phyloP scores from a whole-genome alignment of 345 rosid species.

The Brassica juncea region DNA sequence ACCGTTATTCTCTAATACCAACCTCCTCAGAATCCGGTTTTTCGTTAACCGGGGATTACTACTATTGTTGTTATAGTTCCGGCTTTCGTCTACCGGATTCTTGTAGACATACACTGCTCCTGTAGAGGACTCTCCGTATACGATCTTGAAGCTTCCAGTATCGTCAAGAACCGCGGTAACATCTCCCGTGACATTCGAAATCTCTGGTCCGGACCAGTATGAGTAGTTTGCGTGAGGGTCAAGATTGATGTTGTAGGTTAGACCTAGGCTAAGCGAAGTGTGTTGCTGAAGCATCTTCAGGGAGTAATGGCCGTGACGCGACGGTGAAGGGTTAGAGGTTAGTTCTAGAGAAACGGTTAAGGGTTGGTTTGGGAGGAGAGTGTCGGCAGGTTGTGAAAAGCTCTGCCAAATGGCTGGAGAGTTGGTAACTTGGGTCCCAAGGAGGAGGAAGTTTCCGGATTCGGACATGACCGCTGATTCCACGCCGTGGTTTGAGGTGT shows the following conservation, averaged over 20 bases:
- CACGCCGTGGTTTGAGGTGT: slow-evolving; percentile 62
- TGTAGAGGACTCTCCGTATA: slow-evolving; percentile 67
- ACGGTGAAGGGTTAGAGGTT: slow-evolving; percentile 53
- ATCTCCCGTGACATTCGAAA: slow-evolving; percentile 81
- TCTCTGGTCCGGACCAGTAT: slow-evolving; percentile 88
- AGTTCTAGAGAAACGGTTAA: slow-evolving; percentile 67
- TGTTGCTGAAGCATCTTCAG: slow-evolving; percentile 86
- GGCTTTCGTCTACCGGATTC: slow-evolving; percentile 57
- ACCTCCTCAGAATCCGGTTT: slow-evolving; percentile 49
- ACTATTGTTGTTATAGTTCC: slow-evolving; percentile 40
- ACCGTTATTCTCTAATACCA: slow-evolving; percentile 76
- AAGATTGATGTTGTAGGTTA: slow-evolving; percentile 59
- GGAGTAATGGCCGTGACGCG: slow-evolving; percentile 64
- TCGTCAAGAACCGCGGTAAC: slow-evolving; percentile 70
- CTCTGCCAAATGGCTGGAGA: slow-evolving; percentile 67
- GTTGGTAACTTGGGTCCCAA: slow-evolving; percentile 32
- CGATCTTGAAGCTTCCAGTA: slow-evolving; percentile 83
- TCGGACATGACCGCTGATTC: slow-evolving; percentile 63
- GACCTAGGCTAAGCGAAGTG: slow-evolving; percentile 77
- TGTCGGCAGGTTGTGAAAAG: slow-evolving; percentile 79
- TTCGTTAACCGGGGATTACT: slow-evolving; percentile 14
- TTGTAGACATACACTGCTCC: slow-evolving; percentile 84
- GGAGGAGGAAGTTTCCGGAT: slow-evolving; percentile 80
- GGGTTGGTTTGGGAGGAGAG: slow-evolving; percentile 84
- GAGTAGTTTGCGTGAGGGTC: slow-evolving; percentile 60